Evolutionary conservation across 257 asterid species (phyloP).

Genomic region (Solanum bulbocastanum): DNA sequence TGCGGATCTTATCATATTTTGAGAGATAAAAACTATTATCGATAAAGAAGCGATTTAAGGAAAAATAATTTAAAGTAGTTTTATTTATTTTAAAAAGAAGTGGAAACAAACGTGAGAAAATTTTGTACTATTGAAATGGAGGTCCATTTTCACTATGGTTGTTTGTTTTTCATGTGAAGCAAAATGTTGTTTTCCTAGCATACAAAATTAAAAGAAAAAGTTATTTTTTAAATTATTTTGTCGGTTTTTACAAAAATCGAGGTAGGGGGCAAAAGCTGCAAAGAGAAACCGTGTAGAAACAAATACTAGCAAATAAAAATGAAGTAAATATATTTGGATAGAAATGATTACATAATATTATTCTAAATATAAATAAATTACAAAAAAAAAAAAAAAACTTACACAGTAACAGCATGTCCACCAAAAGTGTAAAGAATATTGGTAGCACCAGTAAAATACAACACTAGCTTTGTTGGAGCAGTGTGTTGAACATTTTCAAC

Average conservation of each 20-base stretch:
- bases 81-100: neutral
- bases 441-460: constrained; percentile 97
- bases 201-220: constrained; percentile 6
- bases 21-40: neutral
- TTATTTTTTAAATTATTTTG: constrained; percentile 17
- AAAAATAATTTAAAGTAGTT: neutral
- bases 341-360: neutral
- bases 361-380: neutral
- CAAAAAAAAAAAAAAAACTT: constrained; percentile 10
- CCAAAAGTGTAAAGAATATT: constrained; percentile 92
- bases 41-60: neutral
- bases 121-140: neutral
- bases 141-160: neutral
- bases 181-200: constrained; percentile 5
- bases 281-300: constrained; percentile 40
- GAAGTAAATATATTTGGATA: constrained; percentile 4
- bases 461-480: constrained; percentile 60
- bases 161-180: neutral
- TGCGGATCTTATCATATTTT: neutral
- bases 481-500: constrained; percentile 64
- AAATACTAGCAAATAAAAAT: neutral
- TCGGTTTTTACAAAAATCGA: constrained; percentile 20
- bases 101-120: neutral
- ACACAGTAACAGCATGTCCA: constrained; percentile 99
- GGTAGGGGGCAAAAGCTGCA: constrained; percentile 84